Conservation (phyloP, 2,329 filamentous ascomycete species). For the Pseudogymnoascus sp. region DNA sequence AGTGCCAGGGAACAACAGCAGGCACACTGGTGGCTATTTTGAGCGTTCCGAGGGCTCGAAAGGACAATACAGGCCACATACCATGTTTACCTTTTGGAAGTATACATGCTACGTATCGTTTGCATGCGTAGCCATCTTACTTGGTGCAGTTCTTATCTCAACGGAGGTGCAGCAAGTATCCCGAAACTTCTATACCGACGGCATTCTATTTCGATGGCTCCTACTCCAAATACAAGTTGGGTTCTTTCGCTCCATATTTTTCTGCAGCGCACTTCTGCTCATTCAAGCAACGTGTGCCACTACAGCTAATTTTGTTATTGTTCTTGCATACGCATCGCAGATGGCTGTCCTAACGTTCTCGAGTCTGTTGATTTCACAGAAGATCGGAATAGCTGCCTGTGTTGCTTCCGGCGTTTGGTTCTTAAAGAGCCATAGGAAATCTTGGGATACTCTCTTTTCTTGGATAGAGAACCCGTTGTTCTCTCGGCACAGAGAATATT, state of each 20-base stretch:
- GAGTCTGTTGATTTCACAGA: neutral
- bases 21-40: neutral
- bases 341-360: neutral
- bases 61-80: neutral
- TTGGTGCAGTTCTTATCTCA: neutral
- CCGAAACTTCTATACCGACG: neutral
- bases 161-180: neutral
- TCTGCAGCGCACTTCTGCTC: neutral
- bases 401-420: slow-evolving; percentile 1
- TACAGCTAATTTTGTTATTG: neutral
- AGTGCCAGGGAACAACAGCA: neutral
- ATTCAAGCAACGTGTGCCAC: neutral
- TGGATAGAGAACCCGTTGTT: neutral
- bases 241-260: neutral
- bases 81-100: neutral
- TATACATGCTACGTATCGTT: slow-evolving; percentile 2
- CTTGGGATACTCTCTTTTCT: neutral
- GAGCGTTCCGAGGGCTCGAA: neutral
- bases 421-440: neutral
- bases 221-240: neutral
- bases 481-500: neutral
- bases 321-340: neutral
- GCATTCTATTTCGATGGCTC: neutral
- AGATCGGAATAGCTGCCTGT: neutral
- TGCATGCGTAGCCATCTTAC: neutral